These are phyloP conservation scores for Saccharum spontaneum DNA, from an alignment of 176 grass and related monocot species.

Conservation along the genomic window DNA sequence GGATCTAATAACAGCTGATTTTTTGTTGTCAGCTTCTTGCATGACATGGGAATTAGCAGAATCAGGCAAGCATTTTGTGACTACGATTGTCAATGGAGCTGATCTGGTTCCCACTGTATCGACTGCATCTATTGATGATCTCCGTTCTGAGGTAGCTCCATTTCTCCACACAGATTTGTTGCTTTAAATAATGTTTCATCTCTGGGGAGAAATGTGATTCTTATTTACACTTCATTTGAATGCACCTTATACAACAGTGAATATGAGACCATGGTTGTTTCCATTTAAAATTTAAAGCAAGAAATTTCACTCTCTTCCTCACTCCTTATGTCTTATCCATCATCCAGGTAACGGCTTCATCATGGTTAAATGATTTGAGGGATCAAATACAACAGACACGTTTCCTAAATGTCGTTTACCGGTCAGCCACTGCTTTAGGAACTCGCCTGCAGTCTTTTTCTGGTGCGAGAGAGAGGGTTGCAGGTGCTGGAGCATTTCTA, in stretches of 20 bases:
- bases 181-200: neutral
- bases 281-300: conserved; percentile 11
- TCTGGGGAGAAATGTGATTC: neutral
- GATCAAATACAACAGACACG: conserved; percentile 94
- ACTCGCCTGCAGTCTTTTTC: conserved; percentile 79
- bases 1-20: conserved; percentile 35
- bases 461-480: conserved; percentile 86
- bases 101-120: conserved; percentile 98
- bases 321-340: conserved; percentile 26
- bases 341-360: conserved; percentile 90
- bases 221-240: conserved; percentile 12
- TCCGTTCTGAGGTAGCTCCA: conserved; percentile 81
- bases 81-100: conserved; percentile 80
- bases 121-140: conserved; percentile 93
- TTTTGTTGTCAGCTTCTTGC: conserved; percentile 73
- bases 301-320: conserved; percentile 6
- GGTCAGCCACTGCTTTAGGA: conserved; percentile 91
- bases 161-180: conserved; percentile 7
- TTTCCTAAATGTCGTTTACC: conserved; percentile 93
- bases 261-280: neutral
- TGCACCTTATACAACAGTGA: neutral
- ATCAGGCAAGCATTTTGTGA: conserved; percentile 96
- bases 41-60: conserved; percentile 99
- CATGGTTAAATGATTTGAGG: conserved; percentile 98
- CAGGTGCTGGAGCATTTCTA: conserved; percentile 79